Base-by-base conservation (phyloP, 441 rosid genomes). In the Gossypium davidsonii region DNA sequence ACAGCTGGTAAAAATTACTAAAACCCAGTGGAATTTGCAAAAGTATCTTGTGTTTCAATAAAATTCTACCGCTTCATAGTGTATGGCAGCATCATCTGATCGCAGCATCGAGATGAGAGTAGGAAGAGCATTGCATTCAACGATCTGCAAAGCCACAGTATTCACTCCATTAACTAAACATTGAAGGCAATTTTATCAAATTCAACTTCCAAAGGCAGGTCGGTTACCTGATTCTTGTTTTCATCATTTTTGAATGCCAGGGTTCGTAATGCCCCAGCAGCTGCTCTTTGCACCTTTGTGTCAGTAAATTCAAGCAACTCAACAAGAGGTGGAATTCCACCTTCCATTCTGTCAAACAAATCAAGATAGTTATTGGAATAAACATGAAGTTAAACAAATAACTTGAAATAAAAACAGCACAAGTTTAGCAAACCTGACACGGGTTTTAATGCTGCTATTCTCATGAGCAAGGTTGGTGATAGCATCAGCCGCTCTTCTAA, bases 21-120 rank as follows among this genome's bases (percentile, higher is more conserved):
- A 61, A 34, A n/a, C 44, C 18, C 15, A 26, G 17, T 70, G 37
- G 56, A 17, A 73, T 58, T 58, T 71, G 3, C 73, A 71, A 74
- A 67, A 37, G 21, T 15, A 49, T 68, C 17, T 8, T 17, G 61
- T 73, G 67, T 4, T 70, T 10, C 56, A 46, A 75, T 48, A 72
- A 69, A 44, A 82, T 66, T 89, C 70, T 84, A 94, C 98, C 82
- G 97, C 97, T 84, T 94, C 98, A 85, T 94, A 94, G 79, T 94
- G 98, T 78, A 94, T 94, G 67, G 97, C 97, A 84, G 97, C 85
- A 83, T 91, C 98, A 83, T 94, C 97, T 28, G 98, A 94, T 70
- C 97, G 84, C 71, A 94, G 81, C 98, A 94, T 94, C 66, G 91
- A 76, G 78, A 94, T 92, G 73, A 94, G 97, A 1, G 93, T 90